Conservation (phyloP, 139 green algal genomes). For the Coelastrella sp. region DNA sequence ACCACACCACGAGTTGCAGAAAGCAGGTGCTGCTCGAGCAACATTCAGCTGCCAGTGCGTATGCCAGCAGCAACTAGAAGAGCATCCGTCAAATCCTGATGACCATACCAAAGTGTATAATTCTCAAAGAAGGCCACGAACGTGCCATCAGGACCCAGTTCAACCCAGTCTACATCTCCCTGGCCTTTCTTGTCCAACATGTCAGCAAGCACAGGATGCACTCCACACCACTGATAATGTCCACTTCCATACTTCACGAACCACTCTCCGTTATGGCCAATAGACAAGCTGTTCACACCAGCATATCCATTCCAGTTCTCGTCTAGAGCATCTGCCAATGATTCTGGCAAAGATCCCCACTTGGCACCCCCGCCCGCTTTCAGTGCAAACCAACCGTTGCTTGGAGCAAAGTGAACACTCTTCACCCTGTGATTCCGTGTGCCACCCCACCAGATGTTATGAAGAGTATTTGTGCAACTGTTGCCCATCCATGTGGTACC, state of each 20-base stretch:
- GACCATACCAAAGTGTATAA: conserved; percentile 19
- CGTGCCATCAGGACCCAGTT: conserved; percentile 17
- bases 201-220: neutral
- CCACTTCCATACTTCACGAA: conserved; percentile 5
- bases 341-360: neutral
- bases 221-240: neutral
- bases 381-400: neutral
- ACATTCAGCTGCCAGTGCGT: too few relatives aligned
- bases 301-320: neutral
- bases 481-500: neutral
- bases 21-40: too few relatives aligned
- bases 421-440: neutral
- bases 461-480: neutral
- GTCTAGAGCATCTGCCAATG: neutral
- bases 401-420: neutral
- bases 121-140: conserved; percentile 32
- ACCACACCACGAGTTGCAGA: too few relatives aligned
- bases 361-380: neutral
- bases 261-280: conserved; percentile 21
- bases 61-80: too few relatives aligned
- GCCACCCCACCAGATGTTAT: neutral
- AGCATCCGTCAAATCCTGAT: neutral
- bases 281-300: neutral
- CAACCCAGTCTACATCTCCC: conserved; percentile 2
- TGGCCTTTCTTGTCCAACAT: neutral